Evolutionary conservation across 805 yeast genomes (phyloP).

Genomic region (Lachancea thermotolerans): DNA sequence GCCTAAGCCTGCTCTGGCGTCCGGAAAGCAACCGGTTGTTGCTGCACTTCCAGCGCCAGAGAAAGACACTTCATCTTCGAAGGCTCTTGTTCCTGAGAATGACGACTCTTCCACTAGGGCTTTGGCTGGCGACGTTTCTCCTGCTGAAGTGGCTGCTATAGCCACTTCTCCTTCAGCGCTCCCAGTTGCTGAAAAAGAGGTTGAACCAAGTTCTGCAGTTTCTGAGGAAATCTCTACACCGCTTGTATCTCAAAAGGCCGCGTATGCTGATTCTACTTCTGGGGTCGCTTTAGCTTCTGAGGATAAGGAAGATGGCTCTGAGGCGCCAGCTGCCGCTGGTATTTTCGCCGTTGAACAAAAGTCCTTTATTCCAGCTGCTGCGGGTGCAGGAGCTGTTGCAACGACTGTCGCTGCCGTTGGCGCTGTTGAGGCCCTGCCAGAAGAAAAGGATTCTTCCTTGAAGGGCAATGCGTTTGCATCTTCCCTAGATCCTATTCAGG

Average conservation of each 20-base stretch:
- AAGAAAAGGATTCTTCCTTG: not conserved
- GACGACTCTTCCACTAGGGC: too few species aligned
- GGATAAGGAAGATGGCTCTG: too few species aligned
- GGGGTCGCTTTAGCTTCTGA: slow-evolving; percentile 17
- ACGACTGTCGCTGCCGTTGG: slow-evolving; percentile 9
- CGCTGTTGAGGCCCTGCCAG: slow-evolving; percentile 2
- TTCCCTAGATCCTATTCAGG: too few species aligned
- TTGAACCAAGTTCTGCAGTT: not conserved
- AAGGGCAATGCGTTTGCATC: not conserved
- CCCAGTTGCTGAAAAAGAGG: slow-evolving; percentile 1
- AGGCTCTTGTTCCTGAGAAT: too few species aligned
- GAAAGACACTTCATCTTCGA: too few species aligned
- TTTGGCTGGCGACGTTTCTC: too few species aligned
- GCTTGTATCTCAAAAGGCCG: not conserved
- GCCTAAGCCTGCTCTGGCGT: too few species aligned
- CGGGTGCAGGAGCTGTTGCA: slow-evolving; percentile 12
- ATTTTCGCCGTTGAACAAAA: too few species aligned
- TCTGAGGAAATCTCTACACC: not conserved
- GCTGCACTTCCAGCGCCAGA: not conserved
- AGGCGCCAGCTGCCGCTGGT: too few species aligned
- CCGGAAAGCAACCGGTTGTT: not conserved
- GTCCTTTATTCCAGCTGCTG: slow-evolving; percentile 4
- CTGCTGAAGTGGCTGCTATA: too few species aligned
- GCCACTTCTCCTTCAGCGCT: not conserved
- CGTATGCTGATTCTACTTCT: not conserved